A percentile compares a stretch with the other conserved stretches of the same genome.
These are phyloP conservation scores for Camellia granthamiana DNA, from an alignment of 148 eudicot genomes.

Conservation along the genomic window DNA sequence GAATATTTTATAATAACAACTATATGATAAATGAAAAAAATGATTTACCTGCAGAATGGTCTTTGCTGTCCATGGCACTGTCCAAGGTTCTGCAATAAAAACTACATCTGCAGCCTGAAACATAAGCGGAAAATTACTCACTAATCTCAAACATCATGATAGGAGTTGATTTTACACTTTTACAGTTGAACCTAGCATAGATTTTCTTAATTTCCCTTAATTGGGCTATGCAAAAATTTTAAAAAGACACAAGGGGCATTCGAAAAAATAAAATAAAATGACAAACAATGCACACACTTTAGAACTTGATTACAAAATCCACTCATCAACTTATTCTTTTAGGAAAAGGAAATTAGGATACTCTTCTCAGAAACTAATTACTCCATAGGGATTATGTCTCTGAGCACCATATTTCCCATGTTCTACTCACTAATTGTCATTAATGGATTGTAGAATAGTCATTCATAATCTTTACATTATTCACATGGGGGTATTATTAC, in stretches of 20 bases:
- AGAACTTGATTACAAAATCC: not conserved
- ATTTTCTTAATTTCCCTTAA: not conserved
- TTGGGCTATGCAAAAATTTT: not conserved
- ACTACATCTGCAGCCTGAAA: not conserved
- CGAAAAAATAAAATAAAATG: not conserved
- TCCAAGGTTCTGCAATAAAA: constrained; percentile 11
- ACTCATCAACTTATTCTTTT: not conserved
- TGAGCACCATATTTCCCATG: no score
- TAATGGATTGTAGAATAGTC: not conserved
- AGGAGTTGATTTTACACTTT: not conserved
- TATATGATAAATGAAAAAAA: not conserved
- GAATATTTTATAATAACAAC: not conserved
- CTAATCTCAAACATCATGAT: not conserved
- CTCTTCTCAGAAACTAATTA: not conserved
- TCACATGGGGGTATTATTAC: not conserved
- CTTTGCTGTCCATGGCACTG: constrained; percentile 46
- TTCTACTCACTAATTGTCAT: not conserved
- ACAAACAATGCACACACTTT: not conserved
- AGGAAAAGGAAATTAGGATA: not conserved
- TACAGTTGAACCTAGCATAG: not conserved
- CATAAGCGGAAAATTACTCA: not conserved
- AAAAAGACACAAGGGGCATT: not conserved
- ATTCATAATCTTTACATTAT: not conserved
- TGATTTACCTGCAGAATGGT: constrained; percentile 55
- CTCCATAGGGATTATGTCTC: not conserved